These are phyloP conservation scores for Penicillium salamii DNA, from an alignment of 495 filamentous ascomycete genomes.

Conservation along the genomic window DNA sequence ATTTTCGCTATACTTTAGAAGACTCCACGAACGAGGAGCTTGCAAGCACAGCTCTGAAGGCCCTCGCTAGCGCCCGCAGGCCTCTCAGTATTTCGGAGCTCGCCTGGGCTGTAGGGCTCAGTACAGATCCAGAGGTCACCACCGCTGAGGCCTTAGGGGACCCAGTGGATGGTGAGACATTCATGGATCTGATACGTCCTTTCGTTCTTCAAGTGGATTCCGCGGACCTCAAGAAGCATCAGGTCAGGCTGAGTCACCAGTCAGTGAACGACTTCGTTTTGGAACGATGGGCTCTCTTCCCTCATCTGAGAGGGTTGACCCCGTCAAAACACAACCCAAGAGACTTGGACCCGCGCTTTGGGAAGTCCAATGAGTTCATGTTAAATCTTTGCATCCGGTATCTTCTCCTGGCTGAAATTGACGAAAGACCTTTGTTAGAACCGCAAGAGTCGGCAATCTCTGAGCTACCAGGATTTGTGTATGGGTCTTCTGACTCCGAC, in stretches of 20 bases:
- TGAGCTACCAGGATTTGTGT: conserved; percentile 16
- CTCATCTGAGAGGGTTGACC: conserved; percentile 5
- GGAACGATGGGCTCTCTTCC: too few relatives aligned
- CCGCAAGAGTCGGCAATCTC: conserved; percentile 19
- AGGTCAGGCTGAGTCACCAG: conserved; percentile 24
- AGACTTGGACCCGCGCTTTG: neutral
- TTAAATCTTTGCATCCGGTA: conserved; percentile 24
- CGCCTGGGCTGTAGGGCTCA: too few relatives aligned
- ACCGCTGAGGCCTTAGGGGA: conserved; percentile 16
- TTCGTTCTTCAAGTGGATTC: conserved; percentile 23
- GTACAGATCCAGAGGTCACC: too few relatives aligned
- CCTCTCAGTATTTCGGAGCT: too few relatives aligned
- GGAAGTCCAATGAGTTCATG: conserved; percentile 17
- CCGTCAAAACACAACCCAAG: neutral
- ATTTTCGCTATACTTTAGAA: too few relatives aligned
- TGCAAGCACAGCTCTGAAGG: too few relatives aligned
- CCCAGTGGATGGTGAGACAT: conserved; percentile 24
- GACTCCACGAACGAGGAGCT: too few relatives aligned
- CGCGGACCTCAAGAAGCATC: conserved; percentile 17
- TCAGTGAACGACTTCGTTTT: conserved; percentile 13
- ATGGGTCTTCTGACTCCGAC: conserved; percentile 12
- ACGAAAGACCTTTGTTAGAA: conserved; percentile 16
- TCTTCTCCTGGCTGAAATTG: conserved; percentile 27
- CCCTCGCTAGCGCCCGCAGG: too few relatives aligned
- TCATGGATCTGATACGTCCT: conserved; percentile 24